Evolutionary conservation across 108 stramenopile genomes (phyloP), one percentile per base, ranked within the genome.

Genomic region (Discostella stelligeroides): DNA sequence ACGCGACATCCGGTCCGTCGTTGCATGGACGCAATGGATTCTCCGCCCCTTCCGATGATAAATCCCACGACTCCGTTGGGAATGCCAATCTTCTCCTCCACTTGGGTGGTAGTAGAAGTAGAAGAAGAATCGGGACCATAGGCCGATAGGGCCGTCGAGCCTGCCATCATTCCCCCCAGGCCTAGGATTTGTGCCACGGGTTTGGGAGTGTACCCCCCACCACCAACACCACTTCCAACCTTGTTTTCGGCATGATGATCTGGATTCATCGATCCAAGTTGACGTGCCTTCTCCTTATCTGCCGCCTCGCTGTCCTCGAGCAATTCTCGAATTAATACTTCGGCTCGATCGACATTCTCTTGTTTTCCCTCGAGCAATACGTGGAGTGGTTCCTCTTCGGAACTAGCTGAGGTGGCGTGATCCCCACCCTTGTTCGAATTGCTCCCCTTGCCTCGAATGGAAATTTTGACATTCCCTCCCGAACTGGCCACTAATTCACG

Each of bases 11-110:
- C 88, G 20, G 85, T 90, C 29, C 86, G 80, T 2, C 84, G 65
- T 70, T 97, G 92, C 85, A 97, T 90, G 20, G 66, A 64, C 24
- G 84, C 82, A 70, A 98, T 98, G 58, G 73, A 87, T 67, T 92
- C 88, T 20, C 96, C 97, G 0, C 95, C 96, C 18, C 90, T 72
- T n/a, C 98, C 98, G 68, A 97, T 97, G 43, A 97, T 85, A 34
- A 84, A 83, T 4, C 94, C 96, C 0, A 88, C 84, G 27, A 86
- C 75, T 37, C 88, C 91, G 64, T 92, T 95, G 28, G 92, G 92
- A 17, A 94, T 83, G 7, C 84, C 75, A 61, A 92, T 93, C 43
- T 82, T 79, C 72, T 94, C 92, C 63, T 94, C 92, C 21, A 92
- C 65, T 15, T 81, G 59, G 0, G 57, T 58, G 8, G 25, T 25